Conservation (phyloP, 2,329 filamentous ascomycete genomes). For the Ceratocystis diversiconidia region DNA sequence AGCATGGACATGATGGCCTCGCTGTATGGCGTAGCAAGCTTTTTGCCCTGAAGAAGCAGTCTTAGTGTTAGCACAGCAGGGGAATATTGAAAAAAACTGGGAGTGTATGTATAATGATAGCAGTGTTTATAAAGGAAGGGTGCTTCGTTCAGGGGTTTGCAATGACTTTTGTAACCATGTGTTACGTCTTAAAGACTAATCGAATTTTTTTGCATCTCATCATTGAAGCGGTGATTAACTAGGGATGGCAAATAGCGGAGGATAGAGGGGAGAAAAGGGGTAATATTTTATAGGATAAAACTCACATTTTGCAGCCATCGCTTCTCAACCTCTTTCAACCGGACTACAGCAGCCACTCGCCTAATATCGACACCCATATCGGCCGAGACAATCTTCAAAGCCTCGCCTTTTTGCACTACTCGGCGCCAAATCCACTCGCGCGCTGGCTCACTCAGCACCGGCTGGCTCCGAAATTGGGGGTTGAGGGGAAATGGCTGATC, state of each 20-base stretch:
- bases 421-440: constrained; percentile 59
- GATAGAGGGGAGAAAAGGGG: constrained; percentile 6
- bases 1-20: constrained; percentile 68
- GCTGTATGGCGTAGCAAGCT: constrained; percentile 61
- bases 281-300: constrained; percentile 14
- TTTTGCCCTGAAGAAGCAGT: constrained; percentile 47
- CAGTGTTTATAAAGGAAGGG: background rate
- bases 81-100: background rate
- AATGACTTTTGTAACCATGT: constrained; percentile 77
- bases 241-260: too few species aligned
- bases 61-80: constrained; percentile 21
- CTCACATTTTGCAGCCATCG: constrained; percentile 63
- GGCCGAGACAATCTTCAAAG: constrained; percentile 63
- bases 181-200: constrained; percentile 99
- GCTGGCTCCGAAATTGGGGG: constrained; percentile 51
- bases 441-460: constrained; percentile 58
- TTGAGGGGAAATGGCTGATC: constrained; percentile 62
- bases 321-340: constrained; percentile 76
- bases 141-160: constrained; percentile 51
- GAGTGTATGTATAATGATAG: too few species aligned
- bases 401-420: constrained; percentile 50
- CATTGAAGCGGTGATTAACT: constrained; percentile 26
- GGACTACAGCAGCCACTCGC: constrained; percentile 70
- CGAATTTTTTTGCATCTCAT: constrained; percentile 60
- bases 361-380: constrained; percentile 67